A percentile compares a stretch with the other conserved stretches of the same genome.
Conservation (phyloP, 2,329 filamentous ascomycete species). For the Chaetomiaceae sp. region DNA sequence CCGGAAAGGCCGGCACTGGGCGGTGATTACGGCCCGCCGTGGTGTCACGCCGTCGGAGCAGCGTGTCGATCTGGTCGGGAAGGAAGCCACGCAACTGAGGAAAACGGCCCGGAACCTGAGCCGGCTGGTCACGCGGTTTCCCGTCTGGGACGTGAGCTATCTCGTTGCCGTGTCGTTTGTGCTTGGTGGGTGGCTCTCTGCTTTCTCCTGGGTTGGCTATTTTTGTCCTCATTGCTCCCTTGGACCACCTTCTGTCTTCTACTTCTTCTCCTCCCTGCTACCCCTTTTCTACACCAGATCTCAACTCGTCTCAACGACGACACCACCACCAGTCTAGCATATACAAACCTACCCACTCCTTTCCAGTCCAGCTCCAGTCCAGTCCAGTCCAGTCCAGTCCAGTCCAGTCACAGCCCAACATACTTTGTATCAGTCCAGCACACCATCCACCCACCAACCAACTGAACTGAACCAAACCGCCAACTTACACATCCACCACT, state of each 20-base stretch:
- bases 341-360: no score
- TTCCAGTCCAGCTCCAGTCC: no score
- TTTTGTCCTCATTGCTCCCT: background rate
- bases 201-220: background rate
- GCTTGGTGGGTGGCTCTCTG: conserved; percentile 27
- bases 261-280: background rate
- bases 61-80: conserved; percentile 9
- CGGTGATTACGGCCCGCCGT: background rate
- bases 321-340: no score
- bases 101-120: conserved; percentile 29
- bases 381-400: no score
- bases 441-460: no score
- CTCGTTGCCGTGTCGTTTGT: conserved; percentile 39
- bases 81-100: conserved; percentile 7
- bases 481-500: no score
- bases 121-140: conserved; percentile 35
- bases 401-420: no score
- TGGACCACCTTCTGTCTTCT: background rate
- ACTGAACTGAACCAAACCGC: no score
- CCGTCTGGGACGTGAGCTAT: conserved; percentile 41
- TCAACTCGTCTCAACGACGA: no score
- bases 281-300: no score
- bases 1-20: conserved; percentile 37
- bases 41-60: background rate
- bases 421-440: no score